Base-by-base conservation (phyloP, 1,284 basidiomycete species). In the Trametes sp. region DNA sequence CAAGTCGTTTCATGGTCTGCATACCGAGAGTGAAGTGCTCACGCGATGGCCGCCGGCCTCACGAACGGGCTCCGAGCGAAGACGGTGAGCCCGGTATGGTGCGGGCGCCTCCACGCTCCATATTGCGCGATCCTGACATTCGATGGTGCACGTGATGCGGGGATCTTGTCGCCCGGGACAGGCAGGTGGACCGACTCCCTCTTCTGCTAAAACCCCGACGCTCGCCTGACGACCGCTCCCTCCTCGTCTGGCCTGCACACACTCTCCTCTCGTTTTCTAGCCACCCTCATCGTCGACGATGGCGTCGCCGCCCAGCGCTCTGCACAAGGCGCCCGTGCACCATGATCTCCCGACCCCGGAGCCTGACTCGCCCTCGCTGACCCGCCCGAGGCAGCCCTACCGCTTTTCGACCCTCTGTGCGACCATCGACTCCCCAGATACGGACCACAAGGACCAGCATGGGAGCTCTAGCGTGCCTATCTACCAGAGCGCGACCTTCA, bases 401-500 rank as follows among this genome's bases (percentile, higher is more conserved):
- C 83, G 86, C 33, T 93, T 96, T 77, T 90, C 91, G 14, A 95
- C 94, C 10, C 82, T 94, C 66, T 96, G 95, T 70, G 96, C 95
- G 24, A 97, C 96, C 3, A 94, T 98, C 64, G 96, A 98, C 72
- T 84, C 82, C 63, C 81, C 84, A 69, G 84, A 83, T 68, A 77
- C 82, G 0, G 84, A 85, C 65, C 92, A 93, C 79, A 96, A 97
- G 77, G 98, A 99, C 79, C 97, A 98, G 80, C 94, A 97, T 76
- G 96, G 95, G 44, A 91, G 95, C 61, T 95, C 93, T 66, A 93
- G 91, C 11, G 93, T 98, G 0, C 98, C 98, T 23, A 98, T 99
- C 77, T 99, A 99, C 80, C 96, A 98, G 81, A 93, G 94, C 1
- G 90, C 98, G 23, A 99, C 98, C 1, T 99, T 99, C 88, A 99